phyloP scores from a whole-genome alignment of 805 yeast genomes.

The Candida andamanensis region DNA sequence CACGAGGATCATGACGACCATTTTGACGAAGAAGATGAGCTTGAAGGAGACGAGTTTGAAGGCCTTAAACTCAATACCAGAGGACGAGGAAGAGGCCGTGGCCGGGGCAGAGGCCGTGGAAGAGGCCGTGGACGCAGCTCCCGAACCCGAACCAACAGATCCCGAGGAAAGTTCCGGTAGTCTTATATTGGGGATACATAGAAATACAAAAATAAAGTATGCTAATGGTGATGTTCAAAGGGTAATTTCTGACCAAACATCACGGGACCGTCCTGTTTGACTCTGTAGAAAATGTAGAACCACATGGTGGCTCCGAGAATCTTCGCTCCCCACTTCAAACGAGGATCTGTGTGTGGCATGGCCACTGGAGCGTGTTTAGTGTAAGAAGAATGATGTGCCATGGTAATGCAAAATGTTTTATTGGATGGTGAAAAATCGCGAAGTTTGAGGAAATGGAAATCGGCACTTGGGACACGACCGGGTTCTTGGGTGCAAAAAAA shows the following conservation, averaged over 20 bases:
- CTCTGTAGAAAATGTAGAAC: conserved; percentile 82
- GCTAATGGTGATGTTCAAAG: conserved; percentile 29
- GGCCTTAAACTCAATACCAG: conserved; percentile 4
- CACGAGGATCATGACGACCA: conserved; percentile 13
- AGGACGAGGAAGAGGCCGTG: conserved; percentile 11
- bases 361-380: conserved; percentile 58
- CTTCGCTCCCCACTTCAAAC: conserved; percentile 57
- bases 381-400: conserved; percentile 41
- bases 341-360: conserved; percentile 58
- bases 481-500: too few relatives aligned
- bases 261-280: conserved; percentile 65
- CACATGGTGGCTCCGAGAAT: conserved; percentile 81
- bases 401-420: conserved; percentile 12
- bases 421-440: background rate
- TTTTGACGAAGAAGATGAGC: conserved; percentile 10
- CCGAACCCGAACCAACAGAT: conserved; percentile 10
- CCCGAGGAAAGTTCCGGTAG: conserved; percentile 11
- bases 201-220: too few relatives aligned
- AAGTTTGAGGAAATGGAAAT: background rate
- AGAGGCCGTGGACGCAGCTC: conserved; percentile 5
- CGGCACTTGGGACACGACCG: too few relatives aligned
- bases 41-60: conserved; percentile 12
- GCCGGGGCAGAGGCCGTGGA: conserved; percentile 14
- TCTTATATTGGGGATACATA: too few relatives aligned
- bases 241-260: conserved; percentile 46